Evolutionary conservation across 2,329 filamentous ascomycete genomes (phyloP), one percentile per base, ranked within the genome.

Genomic region (Botrytis fragariae): DNA sequence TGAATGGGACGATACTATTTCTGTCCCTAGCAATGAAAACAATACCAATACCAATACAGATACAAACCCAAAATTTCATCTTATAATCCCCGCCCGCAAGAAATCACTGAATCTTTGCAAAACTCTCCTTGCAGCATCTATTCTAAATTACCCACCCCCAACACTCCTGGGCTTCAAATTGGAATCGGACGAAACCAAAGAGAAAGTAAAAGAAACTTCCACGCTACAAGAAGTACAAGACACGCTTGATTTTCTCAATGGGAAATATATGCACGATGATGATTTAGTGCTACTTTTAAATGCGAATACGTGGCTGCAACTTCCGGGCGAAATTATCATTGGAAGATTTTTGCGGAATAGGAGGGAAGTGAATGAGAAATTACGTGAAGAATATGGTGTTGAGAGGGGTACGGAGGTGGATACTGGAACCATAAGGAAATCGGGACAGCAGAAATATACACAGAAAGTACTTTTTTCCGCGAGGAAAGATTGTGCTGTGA

Each of bases 111-210:
- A 85, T n/a, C 83, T 90, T 59, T 90, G 88, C 82, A 87, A 87
- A 76, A 86, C 87, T 1, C 78, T 89, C 20, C 81, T 89, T 20
- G 88, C 87, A 2, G 85, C 87, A 1, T 87, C 88, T 80, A 83
- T 89, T n/a, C 81, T 89, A 57, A 84, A 87, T 74, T 90, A 89
- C 71, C 88, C 89, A 16, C 85, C 87, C 22, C 86, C 88, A 10
- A 88, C 86, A 1, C 78, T 89, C 44, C 82, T 89, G 64, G 86
- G 86, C 77, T 81, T 77, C n/a, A 57, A 18, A 57, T 57, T 32
- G 63, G 80, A 78, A 74, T 77, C 61, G 20, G 69, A 68, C 2
- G 68, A 57, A 37, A 72, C 73, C 10, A 61, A 18, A 29, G 39
- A 57, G 42, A 48, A 25, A 48, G 32, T 44, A 22, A n/a, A 69